Evolutionary conservation across 495 filamentous ascomycete species (phyloP).

Genomic region (Ascodesmis nigricans): DNA sequence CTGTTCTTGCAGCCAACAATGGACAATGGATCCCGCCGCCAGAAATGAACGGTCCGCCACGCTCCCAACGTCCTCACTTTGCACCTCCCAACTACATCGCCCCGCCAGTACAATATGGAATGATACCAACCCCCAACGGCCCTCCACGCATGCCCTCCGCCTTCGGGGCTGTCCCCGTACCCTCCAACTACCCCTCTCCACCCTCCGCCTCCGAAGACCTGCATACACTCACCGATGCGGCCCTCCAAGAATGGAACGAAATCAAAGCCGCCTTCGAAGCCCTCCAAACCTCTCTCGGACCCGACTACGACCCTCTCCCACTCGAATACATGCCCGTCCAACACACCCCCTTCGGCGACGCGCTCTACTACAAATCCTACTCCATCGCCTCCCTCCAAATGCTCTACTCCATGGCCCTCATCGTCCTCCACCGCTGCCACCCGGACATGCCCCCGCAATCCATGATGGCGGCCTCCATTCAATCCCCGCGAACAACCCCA

Average conservation of each 20-base stretch:
- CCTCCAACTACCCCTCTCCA: conserved; percentile 4
- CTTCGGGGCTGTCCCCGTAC: conserved; percentile 24
- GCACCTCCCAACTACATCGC: conserved; percentile 7
- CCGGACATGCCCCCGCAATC: conserved; percentile 82
- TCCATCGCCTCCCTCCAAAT: conserved; percentile 68
- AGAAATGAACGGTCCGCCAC: conserved; percentile 25
- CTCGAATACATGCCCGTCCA: conserved; percentile 42
- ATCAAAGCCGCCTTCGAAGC: conserved; percentile 48
- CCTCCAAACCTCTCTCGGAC: conserved; percentile 43
- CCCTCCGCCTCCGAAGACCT: conserved; percentile 29
- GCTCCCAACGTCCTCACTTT: conserved; percentile 4
- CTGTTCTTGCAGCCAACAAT: conserved; percentile 24
- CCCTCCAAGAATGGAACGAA: conserved; percentile 56
- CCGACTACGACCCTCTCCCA: conserved; percentile 56
- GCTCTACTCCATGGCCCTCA: conserved; percentile 59
- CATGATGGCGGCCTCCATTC: conserved; percentile 58
- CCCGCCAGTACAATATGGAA: conserved; percentile 30
- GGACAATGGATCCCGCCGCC: conserved; percentile 36
- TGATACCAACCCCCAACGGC: conserved; percentile 34
- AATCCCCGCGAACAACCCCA: conserved; percentile 41
- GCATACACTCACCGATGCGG: conserved; percentile 40
- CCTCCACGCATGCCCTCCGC: conserved; percentile 33
- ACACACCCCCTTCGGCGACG: conserved; percentile 62
- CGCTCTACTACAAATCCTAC: conserved; percentile 64
- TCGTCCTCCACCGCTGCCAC: conserved; percentile 55